Percentiles rank a stretch among this genome's conserved stretches.
Evolutionary conservation across 1,284 basidiomycete species (phyloP).

Genomic region (Malassezia nana): DNA sequence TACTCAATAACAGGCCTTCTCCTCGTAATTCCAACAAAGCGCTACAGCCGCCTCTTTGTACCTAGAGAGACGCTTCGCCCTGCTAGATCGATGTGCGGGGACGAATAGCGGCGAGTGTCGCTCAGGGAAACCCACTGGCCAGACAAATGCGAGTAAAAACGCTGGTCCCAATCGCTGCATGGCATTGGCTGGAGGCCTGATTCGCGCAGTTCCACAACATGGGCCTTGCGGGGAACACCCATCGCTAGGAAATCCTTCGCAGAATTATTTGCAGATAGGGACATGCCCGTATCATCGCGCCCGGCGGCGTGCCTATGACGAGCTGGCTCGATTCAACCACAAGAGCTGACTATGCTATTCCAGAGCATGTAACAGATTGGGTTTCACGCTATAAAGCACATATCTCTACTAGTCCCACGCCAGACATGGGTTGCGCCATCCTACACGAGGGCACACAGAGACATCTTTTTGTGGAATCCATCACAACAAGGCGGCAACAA

Average conservation of each 20-base stretch:
- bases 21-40: background rate
- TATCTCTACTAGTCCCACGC: conserved; percentile 3
- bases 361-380: background rate
- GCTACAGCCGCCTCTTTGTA: background rate
- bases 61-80: background rate
- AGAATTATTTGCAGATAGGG: background rate
- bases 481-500: background rate
- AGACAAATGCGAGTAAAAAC: background rate
- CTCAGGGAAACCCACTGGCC: background rate
- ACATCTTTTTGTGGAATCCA: background rate
- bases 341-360: background rate
- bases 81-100: background rate
- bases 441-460: background rate
- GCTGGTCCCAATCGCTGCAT: background rate
- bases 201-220: background rate
- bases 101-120: background rate
- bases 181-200: background rate
- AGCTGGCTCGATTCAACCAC: too few species aligned
- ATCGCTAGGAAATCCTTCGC: background rate
- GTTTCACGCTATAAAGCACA: conserved; percentile 6
- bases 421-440: background rate
- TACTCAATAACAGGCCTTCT: background rate
- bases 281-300: background rate
- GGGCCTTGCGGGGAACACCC: background rate
- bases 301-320: too few species aligned